Base-by-base conservation (phyloP, 192 early-diverging fungal species). In the Mortierella hygrophila region DNA sequence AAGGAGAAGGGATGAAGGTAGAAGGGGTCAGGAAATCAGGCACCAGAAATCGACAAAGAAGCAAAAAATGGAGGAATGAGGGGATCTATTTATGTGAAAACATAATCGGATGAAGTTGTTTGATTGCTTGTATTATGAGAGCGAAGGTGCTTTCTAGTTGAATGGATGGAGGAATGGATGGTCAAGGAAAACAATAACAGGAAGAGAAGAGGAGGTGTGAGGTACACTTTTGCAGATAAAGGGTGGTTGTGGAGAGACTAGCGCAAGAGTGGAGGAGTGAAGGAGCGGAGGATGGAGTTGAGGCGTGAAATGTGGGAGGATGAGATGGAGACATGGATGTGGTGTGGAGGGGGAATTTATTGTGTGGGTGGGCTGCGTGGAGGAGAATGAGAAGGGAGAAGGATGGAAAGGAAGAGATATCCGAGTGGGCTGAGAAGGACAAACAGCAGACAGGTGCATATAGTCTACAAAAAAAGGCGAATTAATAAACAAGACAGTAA, bases 21-120 rank as follows among this genome's bases (percentile, higher is more conserved):
- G 29, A 15, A 65, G 60, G 60, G 60, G 60, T 65, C 60, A 65
- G 29, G 60, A 65, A 65, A 65, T 65, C 60, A 65, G 60, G 60
- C 60, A 65, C 60, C n/a, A 32, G 60, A 65, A 32, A 15, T 65
- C 29, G 60, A 65, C 60, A 65, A 65, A 29, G 60, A 32, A 32
- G 32, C 49, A 65, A 65, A 65, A 65, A 65, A 65, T 32, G 60
- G 10, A 65, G 60, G 60, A 32, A 65, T 29, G 60, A 2, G 11
- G 7, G 60, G 60, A 13, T 65, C 60, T 65, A 65, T 65, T 65
- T 65, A 65, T 65, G 60, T 65, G 60, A 65, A 65, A 63, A 65
- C 0, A 9, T 32, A 32, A 2, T 26, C 29, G 29, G 16, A 29
- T 32, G 60, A 10, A 32, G n/a, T 65, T 65, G 60, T 52, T 52